Conservation (phyloP, 2,329 filamentous ascomycete genomes). For the Ophiocordyceps sinensis region DNA sequence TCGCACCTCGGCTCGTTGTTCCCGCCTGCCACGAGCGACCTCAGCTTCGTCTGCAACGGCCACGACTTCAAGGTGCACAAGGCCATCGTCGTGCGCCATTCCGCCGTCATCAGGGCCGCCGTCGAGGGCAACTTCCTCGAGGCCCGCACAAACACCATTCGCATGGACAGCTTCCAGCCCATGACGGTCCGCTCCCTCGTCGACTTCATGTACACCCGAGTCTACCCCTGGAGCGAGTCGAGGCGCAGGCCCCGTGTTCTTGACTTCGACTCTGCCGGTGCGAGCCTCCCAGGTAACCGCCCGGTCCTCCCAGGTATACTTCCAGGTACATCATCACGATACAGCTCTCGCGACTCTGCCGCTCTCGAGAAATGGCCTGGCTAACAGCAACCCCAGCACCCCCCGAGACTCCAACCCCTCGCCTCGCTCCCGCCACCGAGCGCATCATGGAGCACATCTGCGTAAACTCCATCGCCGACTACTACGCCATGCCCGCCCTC, state of each 20-base stretch:
- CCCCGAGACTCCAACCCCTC: too few relatives aligned
- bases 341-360: too few relatives aligned
- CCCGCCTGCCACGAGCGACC: background rate
- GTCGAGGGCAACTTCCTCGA: background rate
- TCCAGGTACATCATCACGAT: too few relatives aligned
- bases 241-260: too few relatives aligned
- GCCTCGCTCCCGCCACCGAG: too few relatives aligned
- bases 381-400: too few relatives aligned
- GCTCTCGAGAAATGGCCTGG: too few relatives aligned
- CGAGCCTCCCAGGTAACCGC: too few relatives aligned
- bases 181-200: background rate
- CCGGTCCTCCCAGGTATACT: too few relatives aligned
- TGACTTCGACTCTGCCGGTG: too few relatives aligned
- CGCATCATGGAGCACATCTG: background rate
- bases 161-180: background rate
- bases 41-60: background rate
- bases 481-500: background rate
- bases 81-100: background rate
- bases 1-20: too few relatives aligned
- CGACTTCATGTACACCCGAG: background rate
- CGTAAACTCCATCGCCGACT: background rate
- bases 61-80: background rate
- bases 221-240: background rate
- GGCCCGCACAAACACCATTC: background rate
- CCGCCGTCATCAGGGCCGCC: background rate